Evolutionary conservation across 768 basidiomycete genomes (phyloP).

Genomic region (Clitopilus passeckerianus): DNA sequence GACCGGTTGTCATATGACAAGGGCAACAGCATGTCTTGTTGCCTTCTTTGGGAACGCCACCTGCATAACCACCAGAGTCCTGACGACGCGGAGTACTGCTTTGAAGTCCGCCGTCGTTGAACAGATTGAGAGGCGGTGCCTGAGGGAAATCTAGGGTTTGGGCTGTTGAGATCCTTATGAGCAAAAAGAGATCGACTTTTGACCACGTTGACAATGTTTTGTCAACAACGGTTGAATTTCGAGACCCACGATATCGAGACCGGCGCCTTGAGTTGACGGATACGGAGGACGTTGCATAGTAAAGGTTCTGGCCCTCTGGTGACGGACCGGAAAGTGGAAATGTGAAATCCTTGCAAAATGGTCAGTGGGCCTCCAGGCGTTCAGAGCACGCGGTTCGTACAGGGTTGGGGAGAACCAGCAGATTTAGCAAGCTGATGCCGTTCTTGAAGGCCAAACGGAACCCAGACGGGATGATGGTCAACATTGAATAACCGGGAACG

Average conservation of each 20-base stretch:
- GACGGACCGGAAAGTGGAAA: slow-evolving; percentile 3
- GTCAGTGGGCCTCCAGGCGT: neutral
- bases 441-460: neutral
- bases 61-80: neutral
- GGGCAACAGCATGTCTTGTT: slow-evolving; percentile 2
- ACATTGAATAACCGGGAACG: neutral
- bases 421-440: slow-evolving; percentile 11
- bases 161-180: neutral
- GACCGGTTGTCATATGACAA: neutral
- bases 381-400: slow-evolving; percentile 5
- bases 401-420: slow-evolving; percentile 16
- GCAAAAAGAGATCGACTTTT: neutral
- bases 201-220: neutral
- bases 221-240: neutral
- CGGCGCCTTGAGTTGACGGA: neutral
- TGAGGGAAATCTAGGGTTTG: slow-evolving; percentile 2
- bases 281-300: neutral
- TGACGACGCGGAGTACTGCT: slow-evolving; percentile 1
- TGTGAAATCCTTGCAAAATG: slow-evolving; percentile 5
- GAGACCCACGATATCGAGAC: neutral
- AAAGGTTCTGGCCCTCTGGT: neutral
- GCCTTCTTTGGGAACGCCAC: neutral
- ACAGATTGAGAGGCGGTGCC: neutral
- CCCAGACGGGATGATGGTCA: neutral
- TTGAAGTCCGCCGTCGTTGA: neutral